These are phyloP conservation scores for Blumeria hordei DNA, from an alignment of 2,329 filamentous ascomycete species.

Conservation along the genomic window DNA sequence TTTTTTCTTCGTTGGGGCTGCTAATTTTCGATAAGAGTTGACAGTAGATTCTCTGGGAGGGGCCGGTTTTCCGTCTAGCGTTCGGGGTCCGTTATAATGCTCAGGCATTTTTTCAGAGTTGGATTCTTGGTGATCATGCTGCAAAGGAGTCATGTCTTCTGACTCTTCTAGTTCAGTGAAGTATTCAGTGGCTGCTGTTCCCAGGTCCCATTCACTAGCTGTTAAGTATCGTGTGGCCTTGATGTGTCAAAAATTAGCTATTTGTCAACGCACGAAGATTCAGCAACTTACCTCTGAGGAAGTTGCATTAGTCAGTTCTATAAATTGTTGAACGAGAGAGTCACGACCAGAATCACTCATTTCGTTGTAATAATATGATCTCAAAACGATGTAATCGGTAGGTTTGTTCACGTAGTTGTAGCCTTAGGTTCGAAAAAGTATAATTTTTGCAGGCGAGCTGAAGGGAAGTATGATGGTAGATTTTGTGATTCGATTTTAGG, in stretches of 20 bases:
- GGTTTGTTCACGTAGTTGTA: neutral
- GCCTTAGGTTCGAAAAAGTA: neutral
- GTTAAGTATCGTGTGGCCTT: constrained; percentile 45
- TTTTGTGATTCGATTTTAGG: no score
- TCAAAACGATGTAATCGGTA: neutral
- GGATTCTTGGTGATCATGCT: constrained; percentile 16
- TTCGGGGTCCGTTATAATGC: constrained; percentile 33
- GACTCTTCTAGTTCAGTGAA: constrained; percentile 32
- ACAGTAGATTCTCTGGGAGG: constrained; percentile 17
- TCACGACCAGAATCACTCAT: constrained; percentile 18
- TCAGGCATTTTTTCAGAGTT: constrained; percentile 17
- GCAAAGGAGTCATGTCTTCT: constrained; percentile 34
- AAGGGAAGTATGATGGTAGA: no score
- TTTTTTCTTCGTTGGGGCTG: constrained; percentile 8
- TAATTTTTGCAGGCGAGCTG: no score
- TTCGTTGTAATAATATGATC: constrained; percentile 11
- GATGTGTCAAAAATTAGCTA: neutral
- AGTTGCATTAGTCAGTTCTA: constrained; percentile 27
- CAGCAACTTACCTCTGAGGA: constrained; percentile 21
- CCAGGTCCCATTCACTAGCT: constrained; percentile 40
- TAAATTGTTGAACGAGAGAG: constrained; percentile 26
- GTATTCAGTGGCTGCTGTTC: constrained; percentile 35
- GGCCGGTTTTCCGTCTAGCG: constrained; percentile 36
- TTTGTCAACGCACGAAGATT: constrained; percentile 1
- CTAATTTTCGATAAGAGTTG: constrained; percentile 8